These are phyloP conservation scores for Rutidosis leptorrhynchoides DNA, from an alignment of 129 eudicot genomes.

Conservation along the genomic window DNA sequence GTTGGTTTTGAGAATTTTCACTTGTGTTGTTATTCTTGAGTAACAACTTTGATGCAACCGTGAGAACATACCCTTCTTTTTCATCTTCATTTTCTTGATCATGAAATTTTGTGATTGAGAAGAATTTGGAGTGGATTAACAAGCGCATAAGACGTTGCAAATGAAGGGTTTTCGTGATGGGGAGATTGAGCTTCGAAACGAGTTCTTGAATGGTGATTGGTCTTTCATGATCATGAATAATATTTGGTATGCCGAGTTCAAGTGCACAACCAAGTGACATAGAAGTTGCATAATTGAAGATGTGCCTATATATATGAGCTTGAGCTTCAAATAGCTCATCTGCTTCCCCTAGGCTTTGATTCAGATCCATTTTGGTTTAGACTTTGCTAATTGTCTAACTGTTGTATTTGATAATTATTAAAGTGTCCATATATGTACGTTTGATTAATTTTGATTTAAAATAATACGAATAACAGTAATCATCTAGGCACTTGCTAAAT, in stretches of 20 bases:
- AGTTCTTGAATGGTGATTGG: slow-evolving; percentile 34
- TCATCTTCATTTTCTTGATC: slow-evolving; percentile 7
- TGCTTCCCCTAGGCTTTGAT: slow-evolving; percentile 19
- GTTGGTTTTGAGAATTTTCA: slow-evolving; percentile 2
- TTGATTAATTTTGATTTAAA: no score
- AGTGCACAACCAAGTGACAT: slow-evolving; percentile 44
- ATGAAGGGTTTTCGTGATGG: slow-evolving; percentile 21
- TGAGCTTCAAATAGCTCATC: slow-evolving; percentile 42
- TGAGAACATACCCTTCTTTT: slow-evolving; percentile 30
- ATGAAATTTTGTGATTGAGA: slow-evolving; percentile 16
- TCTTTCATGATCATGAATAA: slow-evolving; percentile 32
- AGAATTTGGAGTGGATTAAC: slow-evolving; percentile 31
- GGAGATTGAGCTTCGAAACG: slow-evolving; percentile 18
- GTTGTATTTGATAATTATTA: neutral
- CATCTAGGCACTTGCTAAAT: neutral
- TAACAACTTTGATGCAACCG: slow-evolving; percentile 28
- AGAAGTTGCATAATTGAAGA: slow-evolving; percentile 29
- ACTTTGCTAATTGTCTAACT: neutral
- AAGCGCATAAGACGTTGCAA: slow-evolving; percentile 37
- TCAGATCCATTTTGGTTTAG: slow-evolving; percentile 22
- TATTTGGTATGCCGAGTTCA: slow-evolving; percentile 43
- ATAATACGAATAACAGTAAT: no score
- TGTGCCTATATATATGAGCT: slow-evolving; percentile 38
- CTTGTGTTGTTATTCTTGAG: slow-evolving; percentile 25
- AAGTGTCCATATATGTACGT: neutral